These are phyloP conservation scores for Boletus tomentosulus DNA, from an alignment of 768 basidiomycete species.

Conservation along the genomic window DNA sequence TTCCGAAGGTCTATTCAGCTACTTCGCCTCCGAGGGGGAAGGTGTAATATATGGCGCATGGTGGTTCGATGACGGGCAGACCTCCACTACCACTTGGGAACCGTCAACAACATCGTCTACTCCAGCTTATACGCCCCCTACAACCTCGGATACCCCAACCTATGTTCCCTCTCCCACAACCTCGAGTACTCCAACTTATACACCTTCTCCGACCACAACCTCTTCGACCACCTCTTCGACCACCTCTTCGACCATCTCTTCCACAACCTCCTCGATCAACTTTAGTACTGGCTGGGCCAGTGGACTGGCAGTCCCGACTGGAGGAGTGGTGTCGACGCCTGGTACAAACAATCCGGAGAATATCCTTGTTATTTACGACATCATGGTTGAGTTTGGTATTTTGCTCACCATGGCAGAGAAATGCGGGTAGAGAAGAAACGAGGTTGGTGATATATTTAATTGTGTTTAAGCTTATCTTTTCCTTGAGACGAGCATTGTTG, in stretches of 20 bases:
- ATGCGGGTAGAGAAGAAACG: background rate
- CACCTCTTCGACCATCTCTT: constrained; percentile 15
- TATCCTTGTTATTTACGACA: constrained; percentile 32
- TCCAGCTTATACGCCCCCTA: constrained; percentile 16
- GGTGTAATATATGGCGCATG: constrained; percentile 65
- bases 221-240: constrained; percentile 11
- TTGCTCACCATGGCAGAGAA: constrained; percentile 8
- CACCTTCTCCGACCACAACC: constrained; percentile 21
- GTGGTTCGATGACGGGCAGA: constrained; percentile 44
- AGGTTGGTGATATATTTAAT: background rate
- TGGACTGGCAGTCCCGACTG: constrained; percentile 24
- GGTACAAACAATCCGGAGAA: constrained; percentile 31
- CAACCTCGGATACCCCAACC: constrained; percentile 13
- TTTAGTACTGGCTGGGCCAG: constrained; percentile 18
- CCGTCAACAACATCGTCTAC: constrained; percentile 21
- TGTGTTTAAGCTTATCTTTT: background rate
- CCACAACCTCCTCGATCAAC: constrained; percentile 16
- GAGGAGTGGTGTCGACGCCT: constrained; percentile 29
- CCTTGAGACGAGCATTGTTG: constrained; percentile 4
- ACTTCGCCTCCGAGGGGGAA: constrained; percentile 43
- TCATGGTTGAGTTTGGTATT: constrained; percentile 34
- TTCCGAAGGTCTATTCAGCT: constrained; percentile 58
- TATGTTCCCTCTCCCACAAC: constrained; percentile 20
- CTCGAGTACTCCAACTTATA: constrained; percentile 18
- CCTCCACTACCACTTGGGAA: constrained; percentile 17